Evolutionary conservation across 2,329 filamentous ascomycete genomes (phyloP), one percentile per base, ranked within the genome.

Genomic region (Fusarium transvaalense): DNA sequence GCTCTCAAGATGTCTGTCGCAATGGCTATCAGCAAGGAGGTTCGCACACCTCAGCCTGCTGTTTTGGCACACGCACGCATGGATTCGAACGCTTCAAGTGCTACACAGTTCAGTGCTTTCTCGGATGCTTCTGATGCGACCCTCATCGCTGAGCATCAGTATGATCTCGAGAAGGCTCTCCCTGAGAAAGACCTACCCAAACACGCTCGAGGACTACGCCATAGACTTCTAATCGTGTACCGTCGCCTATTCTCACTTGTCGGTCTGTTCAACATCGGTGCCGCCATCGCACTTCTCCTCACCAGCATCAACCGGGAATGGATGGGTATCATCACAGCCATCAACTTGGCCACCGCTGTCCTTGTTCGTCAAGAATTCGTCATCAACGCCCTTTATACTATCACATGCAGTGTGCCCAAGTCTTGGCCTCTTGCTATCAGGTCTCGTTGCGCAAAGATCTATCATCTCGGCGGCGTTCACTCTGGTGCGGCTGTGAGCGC

Each of bases 241-340:
- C 82, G 86, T 5, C 82, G 84, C 2, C 81, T 89, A 2, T 88
- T 89, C 73, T 83, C 84, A 13, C 43, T 87, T 3, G 80, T 87
- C 19, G 82, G 84, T 53, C 66, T 87, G n/a, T 76, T 79, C 69
- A 89, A 89, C 69, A 74, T 83, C 19, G 79, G 79, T 12, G 85
- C 84, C 19, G 79, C 85, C 31, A 74, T 82, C 38, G 75, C 78
- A 50, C 76, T 86, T 39, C 69, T 84, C 23, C 68, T 81, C 43
- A 71, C 78, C 37, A 71, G 74, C 10, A 64, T 78, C 21, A 74
- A 74, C 42, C 64, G 77, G 21, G 71, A 82, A 66, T 80, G 78
- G 77, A 73, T 84, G 17, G 76, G 75, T 8, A 79, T 76, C 7
- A 76, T 83, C 56, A 81, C 82, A 0, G 81, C 84, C 19, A 79